Base-by-base conservation (phyloP, 2,329 filamentous ascomycete species). In the Paecilomyces dactylethromorphus region DNA sequence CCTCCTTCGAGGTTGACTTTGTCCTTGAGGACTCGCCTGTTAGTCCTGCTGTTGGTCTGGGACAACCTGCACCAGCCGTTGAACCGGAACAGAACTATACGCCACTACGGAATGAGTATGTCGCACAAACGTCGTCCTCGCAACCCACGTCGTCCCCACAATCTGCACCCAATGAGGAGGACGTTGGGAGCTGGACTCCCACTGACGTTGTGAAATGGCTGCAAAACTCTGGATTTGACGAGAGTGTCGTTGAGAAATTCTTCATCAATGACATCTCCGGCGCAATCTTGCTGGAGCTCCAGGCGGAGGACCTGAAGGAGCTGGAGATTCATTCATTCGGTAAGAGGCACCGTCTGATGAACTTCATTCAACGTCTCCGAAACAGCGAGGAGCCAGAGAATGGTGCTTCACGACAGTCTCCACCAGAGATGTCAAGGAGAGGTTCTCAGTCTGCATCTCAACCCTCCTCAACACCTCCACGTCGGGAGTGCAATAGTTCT, bases 241-340 rank as follows among this genome's bases (percentile, higher is more conserved):
- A 85, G 56, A 78, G 82, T 6, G 82, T 93, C 55, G 87, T 94
- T 11, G 87, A 95, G 68, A 90, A 89, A 66, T 97, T 99, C 68
- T 83, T 92, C 62, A 84, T 89, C 67, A 95, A 99, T 73, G 93
- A 99, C 70, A 97, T 99, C 72, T 91, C 88, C 26, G 93, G 93
- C 13, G 82, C 86, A 3, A 90, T 97, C 58, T 79, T 97, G 21
- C 86, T 96, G 56, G 92, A 93, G n/a, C 79, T 99, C 51, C 92
- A 96, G 70, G 92, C 93, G 65, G 91, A 96, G 63, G 92, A 87
- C 60, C 74, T 87, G 33, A 87, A 86, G 66, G 85, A 87, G 66
- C 76, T 87, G 12, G 83, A 82, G 55, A 86, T 87, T 53, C 74
- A 77, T 53, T 87, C 84, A 0, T 87, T 87, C 64, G 85, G 85